Evolutionary conservation across 2,329 filamentous ascomycete genomes (phyloP), one percentile per base, ranked within the genome.

Genomic region (Aspergillus pseudonomiae): DNA sequence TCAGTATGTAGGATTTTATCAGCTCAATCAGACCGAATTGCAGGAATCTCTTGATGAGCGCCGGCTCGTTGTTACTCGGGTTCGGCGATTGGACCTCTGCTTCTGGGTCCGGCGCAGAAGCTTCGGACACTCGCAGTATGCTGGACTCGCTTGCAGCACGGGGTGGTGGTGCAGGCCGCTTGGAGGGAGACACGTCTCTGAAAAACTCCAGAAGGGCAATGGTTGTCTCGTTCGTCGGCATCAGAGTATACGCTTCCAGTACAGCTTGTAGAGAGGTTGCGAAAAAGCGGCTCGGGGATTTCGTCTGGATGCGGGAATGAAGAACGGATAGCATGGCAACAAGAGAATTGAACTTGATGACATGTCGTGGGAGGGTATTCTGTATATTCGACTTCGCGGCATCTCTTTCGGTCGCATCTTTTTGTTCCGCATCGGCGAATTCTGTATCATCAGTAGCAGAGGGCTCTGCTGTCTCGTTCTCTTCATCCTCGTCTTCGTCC

Each of bases 251-350:
- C 45, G 86, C 85, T 26, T 84, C 82, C 6, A 89, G 74, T 1
- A 86, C 83, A 11, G 88, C 86, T 65, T 89, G 87, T 6, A 90
- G 78, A 26, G 86, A 88, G 0, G 86, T 88, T 10, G 86, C 87
- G 16, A 90, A 79, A 68, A 90, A 90, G 1, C 87, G 83, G 68
- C 86, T 89, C 0, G 88, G 87, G 52, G 83, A 85, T 71, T 88
- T 88, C 4, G 88, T 88, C 75, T 86, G 86, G 71, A 90, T 86
- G 24, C 88, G 81, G 5, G 80, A 80, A 71, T 89, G 88, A 19
- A 90, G 77, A 12, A 84, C 81, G 1, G 84, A 80, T 2, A 90
- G 79, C 81, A 89, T 84, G 2, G 76, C 74, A 19, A 81, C 57
- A 30, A 78, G 70, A n/a, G 72, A 72, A 52, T 77, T 83, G 80